These are phyloP conservation scores for Pseudogymnoascus sp. DNA, from an alignment of 2,329 filamentous ascomycete species.

Conservation along the genomic window DNA sequence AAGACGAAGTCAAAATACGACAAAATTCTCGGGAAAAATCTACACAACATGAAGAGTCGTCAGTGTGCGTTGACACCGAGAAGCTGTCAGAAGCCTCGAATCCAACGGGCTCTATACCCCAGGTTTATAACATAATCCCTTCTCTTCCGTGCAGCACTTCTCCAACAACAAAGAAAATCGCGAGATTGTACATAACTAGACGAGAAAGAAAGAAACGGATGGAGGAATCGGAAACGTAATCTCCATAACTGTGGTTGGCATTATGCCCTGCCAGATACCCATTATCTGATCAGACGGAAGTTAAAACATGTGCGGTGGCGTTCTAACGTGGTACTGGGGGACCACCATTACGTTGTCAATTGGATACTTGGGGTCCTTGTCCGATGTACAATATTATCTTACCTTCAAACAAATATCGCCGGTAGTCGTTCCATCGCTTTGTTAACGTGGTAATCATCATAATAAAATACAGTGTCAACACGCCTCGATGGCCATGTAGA, in stretches of 20 bases:
- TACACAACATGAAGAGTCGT: neutral
- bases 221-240: neutral
- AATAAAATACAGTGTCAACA: neutral
- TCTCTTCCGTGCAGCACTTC: conserved; percentile 1
- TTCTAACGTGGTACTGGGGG: neutral
- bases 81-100: neutral
- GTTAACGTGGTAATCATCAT: neutral
- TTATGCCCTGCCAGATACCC: neutral
- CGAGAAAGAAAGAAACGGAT: neutral
- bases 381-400: neutral
- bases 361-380: neutral
- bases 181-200: neutral
- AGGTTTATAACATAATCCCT: neutral
- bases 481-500: neutral
- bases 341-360: neutral
- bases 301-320: neutral
- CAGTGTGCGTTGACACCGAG: neutral
- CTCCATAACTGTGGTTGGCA: neutral
- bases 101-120: neutral
- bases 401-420: neutral
- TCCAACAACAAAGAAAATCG: neutral
- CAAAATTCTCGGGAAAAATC: neutral
- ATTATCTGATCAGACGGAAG: neutral
- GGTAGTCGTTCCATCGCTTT: neutral
- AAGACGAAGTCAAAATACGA: neutral